These are phyloP conservation scores for Herpetospermum pedunculosum DNA, from an alignment of 306 rosid species.

Conservation along the genomic window DNA sequence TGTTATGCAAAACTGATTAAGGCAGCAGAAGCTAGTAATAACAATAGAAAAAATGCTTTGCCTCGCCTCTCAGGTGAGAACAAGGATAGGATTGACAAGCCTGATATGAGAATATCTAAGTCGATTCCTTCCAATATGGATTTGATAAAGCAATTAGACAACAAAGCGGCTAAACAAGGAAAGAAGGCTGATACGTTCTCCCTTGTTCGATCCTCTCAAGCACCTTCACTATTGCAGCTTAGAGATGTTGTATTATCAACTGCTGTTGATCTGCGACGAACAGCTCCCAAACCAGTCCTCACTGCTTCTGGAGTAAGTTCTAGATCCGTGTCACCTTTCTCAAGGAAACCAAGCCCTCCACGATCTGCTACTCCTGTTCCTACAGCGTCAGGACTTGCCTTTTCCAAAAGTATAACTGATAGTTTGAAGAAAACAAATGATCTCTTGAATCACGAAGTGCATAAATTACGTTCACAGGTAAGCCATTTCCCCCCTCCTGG, in stretches of 20 bases:
- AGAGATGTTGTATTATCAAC: slow-evolving; percentile 74
- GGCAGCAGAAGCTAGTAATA: slow-evolving; percentile 54
- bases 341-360: slow-evolving; percentile 86
- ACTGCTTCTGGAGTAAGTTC: slow-evolving; percentile 75
- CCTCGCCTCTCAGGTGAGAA: slow-evolving; percentile 95
- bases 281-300: slow-evolving; percentile 62
- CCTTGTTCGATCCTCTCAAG: slow-evolving; percentile 58
- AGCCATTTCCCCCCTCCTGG: slow-evolving; percentile 7
- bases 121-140: slow-evolving; percentile 78
- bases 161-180: slow-evolving; percentile 92
- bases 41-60: slow-evolving; percentile 44
- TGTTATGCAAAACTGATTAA: slow-evolving; percentile 77
- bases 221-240: slow-evolving; percentile 71
- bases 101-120: slow-evolving; percentile 62
- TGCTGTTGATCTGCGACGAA: slow-evolving; percentile 62
- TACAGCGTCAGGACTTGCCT: slow-evolving; percentile 85
- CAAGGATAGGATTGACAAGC: slow-evolving; percentile 85
- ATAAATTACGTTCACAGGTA: slow-evolving; percentile 72
- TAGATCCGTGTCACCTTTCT: slow-evolving; percentile 83
- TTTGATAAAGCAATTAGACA: slow-evolving; percentile 89
- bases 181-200: slow-evolving; percentile 85
- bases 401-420: slow-evolving; percentile 66
- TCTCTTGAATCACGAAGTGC: slow-evolving; percentile 70
- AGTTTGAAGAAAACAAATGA: slow-evolving; percentile 89
- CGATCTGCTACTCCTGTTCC: slow-evolving; percentile 96